A percentile compares a stretch with the other conserved stretches of the same genome.
Evolutionary conservation across 805 yeast species (phyloP).

Genomic region (Candida tibetensis): DNA sequence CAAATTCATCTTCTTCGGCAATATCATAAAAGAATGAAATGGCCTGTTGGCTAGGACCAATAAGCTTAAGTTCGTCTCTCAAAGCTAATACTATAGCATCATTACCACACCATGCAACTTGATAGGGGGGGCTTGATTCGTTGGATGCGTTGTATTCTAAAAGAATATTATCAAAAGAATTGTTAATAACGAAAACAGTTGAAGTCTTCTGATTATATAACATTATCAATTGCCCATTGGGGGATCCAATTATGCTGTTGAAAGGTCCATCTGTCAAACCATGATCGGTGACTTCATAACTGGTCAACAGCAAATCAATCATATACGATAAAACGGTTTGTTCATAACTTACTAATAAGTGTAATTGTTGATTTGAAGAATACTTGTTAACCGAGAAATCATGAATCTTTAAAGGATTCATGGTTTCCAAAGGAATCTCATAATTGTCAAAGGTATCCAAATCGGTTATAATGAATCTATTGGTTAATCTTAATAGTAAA

Average conservation of each 20-base stretch:
- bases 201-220: constrained; percentile 36
- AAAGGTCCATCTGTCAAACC: constrained; percentile 51
- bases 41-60: constrained; percentile 67
- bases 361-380: constrained; percentile 12
- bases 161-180: constrained; percentile 43
- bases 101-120: constrained; percentile 79
- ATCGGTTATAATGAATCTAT: constrained; percentile 31
- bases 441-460: constrained; percentile 41
- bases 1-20: constrained; percentile 26
- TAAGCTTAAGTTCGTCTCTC: constrained; percentile 60
- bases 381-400: not conserved
- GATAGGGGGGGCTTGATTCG: constrained; percentile 38
- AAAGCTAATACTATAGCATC: constrained; percentile 71
- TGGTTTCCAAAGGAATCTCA: constrained; percentile 29
- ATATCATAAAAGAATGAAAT: constrained; percentile 49
- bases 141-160: constrained; percentile 44
- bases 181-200: constrained; percentile 50
- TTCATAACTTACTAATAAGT: constrained; percentile 24
- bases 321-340: constrained; percentile 25
- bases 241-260: constrained; percentile 42
- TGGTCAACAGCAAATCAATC: constrained; percentile 20
- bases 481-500: constrained; percentile 41
- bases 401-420: constrained; percentile 17
- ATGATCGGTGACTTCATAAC: constrained; percentile 34
- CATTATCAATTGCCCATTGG: constrained; percentile 56